Conservation (phyloP, 768 basidiomycete species). For the Pulveroboletus sp. region DNA sequence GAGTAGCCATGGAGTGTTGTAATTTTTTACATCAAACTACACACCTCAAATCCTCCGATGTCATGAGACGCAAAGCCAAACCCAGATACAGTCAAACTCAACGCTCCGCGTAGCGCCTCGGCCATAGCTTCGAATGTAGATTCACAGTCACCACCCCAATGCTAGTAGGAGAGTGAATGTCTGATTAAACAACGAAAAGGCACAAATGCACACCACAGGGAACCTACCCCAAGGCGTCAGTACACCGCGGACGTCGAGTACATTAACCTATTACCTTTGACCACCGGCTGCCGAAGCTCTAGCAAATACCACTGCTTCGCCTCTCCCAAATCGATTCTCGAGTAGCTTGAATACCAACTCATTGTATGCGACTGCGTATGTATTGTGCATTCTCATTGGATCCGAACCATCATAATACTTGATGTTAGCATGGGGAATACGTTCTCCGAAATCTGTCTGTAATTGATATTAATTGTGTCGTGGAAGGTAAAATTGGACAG, state of each 20-base stretch:
- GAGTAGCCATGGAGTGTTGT: neutral
- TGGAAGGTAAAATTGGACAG: neutral
- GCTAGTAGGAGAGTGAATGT: conserved; percentile 34
- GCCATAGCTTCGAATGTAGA: conserved; percentile 79
- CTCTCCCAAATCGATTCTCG: conserved; percentile 54
- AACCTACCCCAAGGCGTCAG: conserved; percentile 11
- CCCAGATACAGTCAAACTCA: conserved; percentile 66
- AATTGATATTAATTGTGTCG: neutral
- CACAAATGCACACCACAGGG: conserved; percentile 11
- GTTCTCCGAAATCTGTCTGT: conserved; percentile 76
- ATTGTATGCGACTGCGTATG: conserved; percentile 70
- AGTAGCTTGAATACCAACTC: conserved; percentile 64
- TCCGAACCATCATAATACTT: conserved; percentile 66
- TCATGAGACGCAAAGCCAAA: conserved; percentile 75
- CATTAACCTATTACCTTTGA: conserved; percentile 44
- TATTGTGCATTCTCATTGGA: conserved; percentile 69
- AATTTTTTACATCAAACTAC: conserved; percentile 2
- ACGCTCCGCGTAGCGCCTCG: conserved; percentile 62
- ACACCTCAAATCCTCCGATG: conserved; percentile 73
- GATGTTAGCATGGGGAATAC: conserved; percentile 66
- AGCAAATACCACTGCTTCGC: conserved; percentile 70
- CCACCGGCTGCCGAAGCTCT: conserved; percentile 67
- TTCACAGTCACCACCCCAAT: conserved; percentile 78
- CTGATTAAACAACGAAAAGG: neutral
- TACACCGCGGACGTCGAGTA: neutral